A percentile compares a stretch with the other conserved stretches of the same genome.
phyloP scores from a whole-genome alignment of 306 rosid genomes.

The Comarum palustre region DNA sequence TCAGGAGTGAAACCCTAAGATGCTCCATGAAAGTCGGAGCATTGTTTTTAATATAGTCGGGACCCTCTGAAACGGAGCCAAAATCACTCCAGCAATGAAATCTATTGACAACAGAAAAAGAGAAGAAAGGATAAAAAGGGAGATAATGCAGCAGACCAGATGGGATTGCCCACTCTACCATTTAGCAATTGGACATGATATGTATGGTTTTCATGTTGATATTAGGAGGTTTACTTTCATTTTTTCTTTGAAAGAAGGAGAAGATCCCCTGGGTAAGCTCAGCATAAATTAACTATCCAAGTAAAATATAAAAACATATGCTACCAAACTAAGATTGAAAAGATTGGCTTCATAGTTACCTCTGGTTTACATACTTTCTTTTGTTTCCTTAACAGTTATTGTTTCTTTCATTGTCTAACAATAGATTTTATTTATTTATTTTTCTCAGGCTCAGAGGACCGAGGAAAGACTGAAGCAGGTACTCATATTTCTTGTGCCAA shows the following conservation, averaged over 20 bases:
- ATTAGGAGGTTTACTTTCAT: background rate
- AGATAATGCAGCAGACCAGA: background rate
- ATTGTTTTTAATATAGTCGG: too few species aligned
- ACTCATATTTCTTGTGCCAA: slow-evolving; percentile 21
- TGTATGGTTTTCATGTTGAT: slow-evolving; percentile 3
- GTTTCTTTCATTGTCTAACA: slow-evolving; percentile 20
- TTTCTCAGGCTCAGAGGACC: slow-evolving; percentile 61
- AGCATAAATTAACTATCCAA: background rate
- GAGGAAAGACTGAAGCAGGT: slow-evolving; percentile 84
- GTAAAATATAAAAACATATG: background rate
- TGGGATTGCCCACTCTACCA: background rate
- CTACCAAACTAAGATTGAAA: background rate
- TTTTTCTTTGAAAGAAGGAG: background rate
- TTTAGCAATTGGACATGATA: background rate
- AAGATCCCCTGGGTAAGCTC: background rate
- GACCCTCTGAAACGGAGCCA: too few species aligned
- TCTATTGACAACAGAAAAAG: background rate
- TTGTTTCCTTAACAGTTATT: slow-evolving; percentile 8
- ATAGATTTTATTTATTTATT: background rate
- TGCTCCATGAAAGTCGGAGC: too few species aligned
- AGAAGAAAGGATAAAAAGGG: background rate
- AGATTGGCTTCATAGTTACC: background rate
- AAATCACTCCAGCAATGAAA: background rate
- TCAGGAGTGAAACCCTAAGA: too few species aligned
- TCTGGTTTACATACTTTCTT: slow-evolving; percentile 12